phyloP scores from a whole-genome alignment of 2,329 filamentous ascomycete genomes.

The Fusarium sp. region DNA sequence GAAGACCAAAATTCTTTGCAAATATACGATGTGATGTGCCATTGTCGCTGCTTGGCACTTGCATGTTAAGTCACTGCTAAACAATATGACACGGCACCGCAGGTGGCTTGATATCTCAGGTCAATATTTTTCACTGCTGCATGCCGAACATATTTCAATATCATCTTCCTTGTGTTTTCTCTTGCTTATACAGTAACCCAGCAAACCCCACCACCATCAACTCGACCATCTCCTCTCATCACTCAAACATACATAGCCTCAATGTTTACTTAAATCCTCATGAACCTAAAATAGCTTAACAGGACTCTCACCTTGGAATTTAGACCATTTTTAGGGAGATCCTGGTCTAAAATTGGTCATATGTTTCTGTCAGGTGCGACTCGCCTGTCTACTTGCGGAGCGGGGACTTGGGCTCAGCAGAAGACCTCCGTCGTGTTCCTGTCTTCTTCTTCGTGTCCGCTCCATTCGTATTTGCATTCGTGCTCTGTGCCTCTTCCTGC shows the following conservation, averaged over 20 bases:
- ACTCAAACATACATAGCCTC: not conserved
- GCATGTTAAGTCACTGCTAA: no score
- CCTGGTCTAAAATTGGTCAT: no score
- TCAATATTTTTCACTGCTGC: no score
- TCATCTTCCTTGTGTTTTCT: slow-evolving; percentile 3
- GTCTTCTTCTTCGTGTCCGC: slow-evolving; percentile 37
- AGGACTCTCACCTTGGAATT: no score
- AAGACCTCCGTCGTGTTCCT: slow-evolving; percentile 23
- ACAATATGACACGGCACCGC: no score
- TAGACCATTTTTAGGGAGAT: no score
- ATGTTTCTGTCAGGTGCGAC: no score
- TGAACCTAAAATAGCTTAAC: not conserved
- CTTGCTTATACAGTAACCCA: not conserved
- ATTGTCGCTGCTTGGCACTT: no score
- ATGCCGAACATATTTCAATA: not conserved
- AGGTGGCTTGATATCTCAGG: no score
- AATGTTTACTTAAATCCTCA: no score
- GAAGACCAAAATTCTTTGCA: no score
- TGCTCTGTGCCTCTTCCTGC: slow-evolving; percentile 28
- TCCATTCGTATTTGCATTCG: slow-evolving; percentile 20
- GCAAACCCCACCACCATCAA: not conserved
- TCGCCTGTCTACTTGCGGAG: slow-evolving; percentile 16
- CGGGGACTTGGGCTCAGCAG: slow-evolving; percentile 32
- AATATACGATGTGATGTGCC: no score
- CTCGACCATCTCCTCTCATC: not conserved